Evolutionary conservation across 331 rosid species (phyloP).

Genomic region (Quercus lobata): DNA sequence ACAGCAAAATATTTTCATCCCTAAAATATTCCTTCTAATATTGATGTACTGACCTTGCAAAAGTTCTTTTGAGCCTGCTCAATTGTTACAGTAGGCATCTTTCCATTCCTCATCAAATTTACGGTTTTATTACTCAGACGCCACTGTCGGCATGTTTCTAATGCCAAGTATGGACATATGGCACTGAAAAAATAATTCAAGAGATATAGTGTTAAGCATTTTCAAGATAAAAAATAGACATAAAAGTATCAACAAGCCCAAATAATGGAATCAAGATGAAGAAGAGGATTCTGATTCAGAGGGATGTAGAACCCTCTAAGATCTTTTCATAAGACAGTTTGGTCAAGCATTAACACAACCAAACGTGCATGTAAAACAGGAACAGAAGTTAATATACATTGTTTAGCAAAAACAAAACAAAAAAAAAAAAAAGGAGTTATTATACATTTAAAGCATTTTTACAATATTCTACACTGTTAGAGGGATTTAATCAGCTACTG

Average conservation of each 20-base stretch:
- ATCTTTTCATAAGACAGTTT: not conserved
- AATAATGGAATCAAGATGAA: conserved; percentile 11
- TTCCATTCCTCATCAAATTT: conserved; percentile 90
- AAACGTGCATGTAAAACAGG: not conserved
- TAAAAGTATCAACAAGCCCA: conserved; percentile 5
- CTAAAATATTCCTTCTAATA: too few relatives aligned
- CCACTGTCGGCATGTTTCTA: conserved; percentile 99
- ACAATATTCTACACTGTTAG: too few relatives aligned
- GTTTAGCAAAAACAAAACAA: too few relatives aligned
- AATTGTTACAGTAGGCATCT: too few relatives aligned
- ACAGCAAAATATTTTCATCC: too few relatives aligned
- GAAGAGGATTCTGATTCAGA: not conserved
- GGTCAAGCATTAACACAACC: conserved; percentile 8
- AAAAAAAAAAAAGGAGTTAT: too few relatives aligned
- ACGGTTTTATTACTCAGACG: conserved; percentile 94
- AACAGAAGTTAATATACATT: not conserved
- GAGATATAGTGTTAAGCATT: conserved; percentile 3
- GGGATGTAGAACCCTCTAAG: not conserved
- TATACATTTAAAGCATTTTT: too few relatives aligned
- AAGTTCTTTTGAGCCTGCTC: too few relatives aligned
- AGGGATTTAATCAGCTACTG: too few relatives aligned
- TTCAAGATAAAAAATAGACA: conserved; percentile 14
- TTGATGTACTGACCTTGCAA: too few relatives aligned
- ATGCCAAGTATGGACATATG: conserved; percentile 95
- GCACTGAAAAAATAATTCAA: conserved; percentile 57